These are phyloP conservation scores for Lactarius sanguifluus DNA, from an alignment of 768 basidiomycete genomes.

Conservation along the genomic window DNA sequence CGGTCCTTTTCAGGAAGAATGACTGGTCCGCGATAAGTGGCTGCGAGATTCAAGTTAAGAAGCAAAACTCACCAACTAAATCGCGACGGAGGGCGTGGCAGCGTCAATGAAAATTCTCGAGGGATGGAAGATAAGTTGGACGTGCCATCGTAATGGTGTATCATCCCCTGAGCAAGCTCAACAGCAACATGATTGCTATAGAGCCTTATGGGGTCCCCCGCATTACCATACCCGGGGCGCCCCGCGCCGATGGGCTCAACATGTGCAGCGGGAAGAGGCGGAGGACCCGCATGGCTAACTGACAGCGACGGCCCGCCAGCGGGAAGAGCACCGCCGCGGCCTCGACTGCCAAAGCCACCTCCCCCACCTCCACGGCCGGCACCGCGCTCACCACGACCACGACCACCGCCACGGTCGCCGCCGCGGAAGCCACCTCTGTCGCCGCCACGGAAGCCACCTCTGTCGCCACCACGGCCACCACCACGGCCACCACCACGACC, in stretches of 20 bases:
- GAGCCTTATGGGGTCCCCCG: slow-evolving; percentile 46
- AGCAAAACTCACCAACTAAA: slow-evolving; percentile 45
- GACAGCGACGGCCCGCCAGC: background rate
- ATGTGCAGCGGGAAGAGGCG: slow-evolving; percentile 37
- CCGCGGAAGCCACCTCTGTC: background rate
- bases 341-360: background rate
- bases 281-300: background rate
- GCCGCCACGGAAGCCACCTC: slow-evolving; percentile 2
- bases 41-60: background rate
- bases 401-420: background rate
- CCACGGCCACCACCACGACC: background rate
- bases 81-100: background rate
- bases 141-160: slow-evolving; percentile 79
- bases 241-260: slow-evolving; percentile 62
- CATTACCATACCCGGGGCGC: slow-evolving; percentile 59
- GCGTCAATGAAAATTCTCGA: background rate
- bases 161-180: slow-evolving; percentile 57
- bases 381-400: slow-evolving; percentile 30
- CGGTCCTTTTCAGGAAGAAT: slow-evolving; percentile 60
- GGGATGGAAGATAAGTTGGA: slow-evolving; percentile 15
- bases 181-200: slow-evolving; percentile 62
- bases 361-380: slow-evolving; percentile 27
- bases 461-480: background rate
- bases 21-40: slow-evolving; percentile 45
- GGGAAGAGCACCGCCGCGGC: background rate